Base-by-base conservation (phyloP, 257 asterid species). In the Nicotiana attenuata region DNA sequence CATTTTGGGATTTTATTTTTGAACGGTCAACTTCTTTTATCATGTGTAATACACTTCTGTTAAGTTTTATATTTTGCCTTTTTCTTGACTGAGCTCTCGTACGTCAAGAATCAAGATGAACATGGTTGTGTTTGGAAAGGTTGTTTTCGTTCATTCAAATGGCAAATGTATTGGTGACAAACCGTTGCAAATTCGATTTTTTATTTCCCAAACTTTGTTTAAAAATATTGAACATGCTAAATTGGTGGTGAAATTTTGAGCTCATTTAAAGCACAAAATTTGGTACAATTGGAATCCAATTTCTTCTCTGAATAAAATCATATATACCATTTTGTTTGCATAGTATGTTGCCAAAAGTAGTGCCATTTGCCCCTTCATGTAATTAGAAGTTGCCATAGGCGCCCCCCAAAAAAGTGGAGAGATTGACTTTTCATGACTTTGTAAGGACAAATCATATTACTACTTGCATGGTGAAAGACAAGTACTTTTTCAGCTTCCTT, bases 351-450 rank as follows among this genome's bases (percentile, higher is more conserved):
- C 41, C 41, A 73, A 73, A 73, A 73, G 3, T 7, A 47, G 41
- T 78, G 64, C 64, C 13, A 29, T 81, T 64, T 77, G 91, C 83
- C 94, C 85, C 87, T 91, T 91, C 90, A 88, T 85, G 84, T 66
- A 81, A 65, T 61, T 80, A 85, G 87, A 82, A 83, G 85, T 77
- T 77, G 82, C 4, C 75, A 78, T 28, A 35, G n/a, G n/a, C n/a
- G 75, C 75, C 82, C 68, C 78, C 1, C 2, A 0, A 73, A 73
- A 22, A 60, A n/a, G 16, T 38, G 5, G 16, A 64, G 38, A 77
- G 4, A 61, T 81, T 86, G 92, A 87, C 92, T 88, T 88, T 86
- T 91, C 94, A 88, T 78, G 35, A 52, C 59, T 52, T 83, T 78
- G 63, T 84, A 87, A 86, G 87, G 91, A 52, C 91, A 85, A 59